These are phyloP conservation scores for Cryptococcus sp. DNA, from an alignment of 1,284 basidiomycete genomes.

Conservation along the genomic window DNA sequence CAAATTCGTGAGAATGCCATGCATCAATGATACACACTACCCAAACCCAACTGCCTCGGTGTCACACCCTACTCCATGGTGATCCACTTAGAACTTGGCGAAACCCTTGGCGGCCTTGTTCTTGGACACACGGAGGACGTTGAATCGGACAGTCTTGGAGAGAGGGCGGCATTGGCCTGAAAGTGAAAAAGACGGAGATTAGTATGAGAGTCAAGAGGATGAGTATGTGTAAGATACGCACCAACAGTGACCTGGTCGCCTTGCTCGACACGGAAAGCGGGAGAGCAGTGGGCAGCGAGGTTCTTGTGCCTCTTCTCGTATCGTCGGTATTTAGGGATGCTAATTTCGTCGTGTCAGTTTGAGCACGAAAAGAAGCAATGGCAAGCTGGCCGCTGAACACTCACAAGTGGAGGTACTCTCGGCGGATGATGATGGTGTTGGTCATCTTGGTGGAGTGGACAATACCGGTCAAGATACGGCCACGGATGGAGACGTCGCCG, in stretches of 20 bases:
- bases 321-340: constrained; percentile 97
- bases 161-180: constrained; percentile 92
- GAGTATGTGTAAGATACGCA: constrained; percentile 9
- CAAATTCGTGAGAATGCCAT: constrained; percentile 20
- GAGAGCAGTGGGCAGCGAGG: constrained; percentile 93
- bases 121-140: constrained; percentile 86
- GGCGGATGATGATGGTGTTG: constrained; percentile 95
- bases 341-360: constrained; percentile 7
- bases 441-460: constrained; percentile 98
- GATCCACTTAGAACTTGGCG: constrained; percentile 76
- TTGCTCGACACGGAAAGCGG: constrained; percentile 93
- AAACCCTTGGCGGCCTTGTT: constrained; percentile 90
- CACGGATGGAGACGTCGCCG: constrained; percentile 94
- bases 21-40: constrained; percentile 20
- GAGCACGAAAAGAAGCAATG: constrained; percentile 2
- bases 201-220: background rate
- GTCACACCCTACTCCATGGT: background rate
- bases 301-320: constrained; percentile 99
- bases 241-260: constrained; percentile 94
- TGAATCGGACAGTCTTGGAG: constrained; percentile 99
- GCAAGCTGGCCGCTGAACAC: constrained; percentile 7
- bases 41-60: constrained; percentile 1
- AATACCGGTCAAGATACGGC: constrained; percentile 97
- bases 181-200: background rate
- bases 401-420: constrained; percentile 91